These are phyloP conservation scores for Alternaria solani DNA, from an alignment of 2,329 filamentous ascomycete species.

Conservation along the genomic window DNA sequence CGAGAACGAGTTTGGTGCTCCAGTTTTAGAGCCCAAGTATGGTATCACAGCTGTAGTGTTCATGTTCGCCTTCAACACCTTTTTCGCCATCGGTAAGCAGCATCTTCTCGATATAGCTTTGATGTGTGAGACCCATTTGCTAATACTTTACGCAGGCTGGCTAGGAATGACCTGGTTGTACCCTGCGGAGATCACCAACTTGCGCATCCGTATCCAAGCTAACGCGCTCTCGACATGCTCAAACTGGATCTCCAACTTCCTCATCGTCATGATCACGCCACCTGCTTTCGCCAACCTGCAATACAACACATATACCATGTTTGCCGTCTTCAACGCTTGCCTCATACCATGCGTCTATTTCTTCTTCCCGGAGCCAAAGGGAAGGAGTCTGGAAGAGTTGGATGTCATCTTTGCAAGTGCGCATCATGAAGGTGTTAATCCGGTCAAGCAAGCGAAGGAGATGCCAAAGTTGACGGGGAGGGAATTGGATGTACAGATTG, in stretches of 20 bases:
- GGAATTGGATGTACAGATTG: conserved; percentile 15
- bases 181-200: conserved; percentile 75
- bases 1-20: conserved; percentile 14
- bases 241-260: conserved; percentile 56
- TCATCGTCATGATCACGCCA: conserved; percentile 70
- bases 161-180: conserved; percentile 65
- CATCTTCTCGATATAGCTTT: neutral
- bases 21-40: conserved; percentile 54
- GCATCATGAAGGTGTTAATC: conserved; percentile 9
- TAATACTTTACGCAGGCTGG: conserved; percentile 49
- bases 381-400: conserved; percentile 57
- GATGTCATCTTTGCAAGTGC: conserved; percentile 54
- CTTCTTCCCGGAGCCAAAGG: conserved; percentile 63
- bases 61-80: conserved; percentile 72
- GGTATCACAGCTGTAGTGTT: conserved; percentile 66
- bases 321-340: conserved; percentile 60
- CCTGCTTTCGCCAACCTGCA: conserved; percentile 63
- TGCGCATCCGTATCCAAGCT: conserved; percentile 74
- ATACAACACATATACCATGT: conserved; percentile 62
- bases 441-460: conserved; percentile 12
- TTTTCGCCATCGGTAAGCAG: conserved; percentile 64
- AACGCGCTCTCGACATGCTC: conserved; percentile 59
- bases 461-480: conserved; percentile 17
- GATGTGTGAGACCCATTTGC: neutral
- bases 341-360: conserved; percentile 63